Evolutionary conservation across 768 basidiomycete genomes (phyloP).

Genomic region (Calocera cornea): DNA sequence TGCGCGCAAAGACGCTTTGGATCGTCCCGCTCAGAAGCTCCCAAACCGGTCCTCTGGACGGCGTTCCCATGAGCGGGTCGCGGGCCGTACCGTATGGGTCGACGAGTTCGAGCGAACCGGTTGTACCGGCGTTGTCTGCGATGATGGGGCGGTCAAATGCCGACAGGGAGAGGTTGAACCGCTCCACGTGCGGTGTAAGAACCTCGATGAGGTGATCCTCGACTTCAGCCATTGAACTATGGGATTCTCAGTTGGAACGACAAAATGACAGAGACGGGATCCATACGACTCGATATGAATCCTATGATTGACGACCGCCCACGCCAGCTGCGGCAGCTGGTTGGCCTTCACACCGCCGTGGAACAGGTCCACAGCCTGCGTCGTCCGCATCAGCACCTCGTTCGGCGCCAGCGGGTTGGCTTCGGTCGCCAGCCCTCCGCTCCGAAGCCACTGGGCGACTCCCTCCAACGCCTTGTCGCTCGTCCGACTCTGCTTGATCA

Average conservation of each 20-base stretch:
- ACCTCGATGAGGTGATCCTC: slow-evolving; percentile 33
- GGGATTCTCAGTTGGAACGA: not conserved
- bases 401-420: slow-evolving; percentile 24
- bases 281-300: slow-evolving; percentile 46
- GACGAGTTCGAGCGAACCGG: slow-evolving; percentile 38
- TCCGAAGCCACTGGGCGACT: slow-evolving; percentile 27
- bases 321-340: slow-evolving; percentile 60
- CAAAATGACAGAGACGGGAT: not conserved
- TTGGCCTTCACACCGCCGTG: slow-evolving; percentile 41
- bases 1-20: slow-evolving; percentile 21
- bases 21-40: slow-evolving; percentile 48
- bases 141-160: slow-evolving; percentile 39
- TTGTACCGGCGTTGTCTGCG: slow-evolving; percentile 23
- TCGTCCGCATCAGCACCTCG: slow-evolving; percentile 46
- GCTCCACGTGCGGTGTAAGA: slow-evolving; percentile 32
- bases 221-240: slow-evolving; percentile 32
- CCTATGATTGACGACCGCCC: slow-evolving; percentile 58
- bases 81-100: slow-evolving; percentile 37
- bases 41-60: slow-evolving; percentile 30
- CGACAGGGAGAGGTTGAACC: slow-evolving; percentile 44
- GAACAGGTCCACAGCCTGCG: slow-evolving; percentile 62
- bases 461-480: slow-evolving; percentile 40
- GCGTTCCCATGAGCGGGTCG: slow-evolving; percentile 55
- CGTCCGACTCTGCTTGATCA: slow-evolving; percentile 34
- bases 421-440: slow-evolving; percentile 15